phyloP scores from a whole-genome alignment of 176 grass and related monocot species.

The Puya raimondii region DNA sequence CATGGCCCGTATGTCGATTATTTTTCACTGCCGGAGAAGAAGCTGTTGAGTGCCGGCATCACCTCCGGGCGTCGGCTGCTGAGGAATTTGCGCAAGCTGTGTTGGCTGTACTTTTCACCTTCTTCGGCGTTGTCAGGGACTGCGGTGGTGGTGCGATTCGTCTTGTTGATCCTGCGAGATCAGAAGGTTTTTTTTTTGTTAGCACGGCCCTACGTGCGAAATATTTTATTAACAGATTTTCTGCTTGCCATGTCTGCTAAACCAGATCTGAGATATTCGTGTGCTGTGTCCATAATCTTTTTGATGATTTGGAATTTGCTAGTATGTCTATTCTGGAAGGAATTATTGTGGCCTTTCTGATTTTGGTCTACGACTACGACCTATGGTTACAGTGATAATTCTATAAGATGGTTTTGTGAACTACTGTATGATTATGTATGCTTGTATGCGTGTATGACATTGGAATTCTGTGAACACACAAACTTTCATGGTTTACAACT shows the following conservation, averaged over 20 bases:
- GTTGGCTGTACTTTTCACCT: slow-evolving; percentile 56
- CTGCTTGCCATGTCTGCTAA: background rate
- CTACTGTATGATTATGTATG: no score
- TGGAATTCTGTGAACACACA: background rate
- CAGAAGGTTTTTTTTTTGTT: background rate
- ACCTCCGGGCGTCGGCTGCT: slow-evolving; percentile 45
- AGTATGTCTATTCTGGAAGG: no score
- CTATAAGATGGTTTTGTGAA: no score
- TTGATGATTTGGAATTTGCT: no score
- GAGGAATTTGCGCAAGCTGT: slow-evolving; percentile 57
- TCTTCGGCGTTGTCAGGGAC: slow-evolving; percentile 62
- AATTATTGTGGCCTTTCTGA: no score
- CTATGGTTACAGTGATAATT: no score
- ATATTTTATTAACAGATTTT: background rate
- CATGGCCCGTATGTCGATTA: background rate
- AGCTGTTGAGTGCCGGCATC: slow-evolving; percentile 52
- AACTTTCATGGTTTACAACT: background rate
- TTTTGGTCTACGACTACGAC: no score
- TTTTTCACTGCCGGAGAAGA: slow-evolving; percentile 35
- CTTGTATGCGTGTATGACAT: background rate
- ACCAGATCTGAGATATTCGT: background rate
- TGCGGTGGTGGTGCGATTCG: slow-evolving; percentile 40
- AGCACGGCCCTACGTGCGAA: background rate
- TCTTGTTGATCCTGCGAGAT: slow-evolving; percentile 43
- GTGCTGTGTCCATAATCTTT: no score